Conservation (phyloP, 2,329 filamentous ascomycete genomes). For the Fusarium neocosmosporiellum region DNA sequence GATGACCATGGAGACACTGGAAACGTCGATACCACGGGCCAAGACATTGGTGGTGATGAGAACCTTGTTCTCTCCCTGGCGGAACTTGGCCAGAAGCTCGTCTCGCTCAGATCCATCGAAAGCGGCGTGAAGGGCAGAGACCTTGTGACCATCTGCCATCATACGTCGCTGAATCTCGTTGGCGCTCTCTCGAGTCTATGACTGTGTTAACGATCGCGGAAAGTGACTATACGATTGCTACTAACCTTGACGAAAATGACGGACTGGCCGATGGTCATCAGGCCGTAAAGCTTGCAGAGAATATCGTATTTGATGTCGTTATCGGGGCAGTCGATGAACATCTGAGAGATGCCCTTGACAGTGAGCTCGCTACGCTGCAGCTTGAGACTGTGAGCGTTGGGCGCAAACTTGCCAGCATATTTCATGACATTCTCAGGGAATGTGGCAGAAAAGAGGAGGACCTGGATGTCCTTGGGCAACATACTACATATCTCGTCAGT, state of each 20-base stretch:
- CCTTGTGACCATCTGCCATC: constrained; percentile 88
- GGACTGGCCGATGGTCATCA: constrained; percentile 96
- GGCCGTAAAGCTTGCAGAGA: constrained; percentile 91
- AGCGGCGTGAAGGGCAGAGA: constrained; percentile 88
- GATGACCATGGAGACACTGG: constrained; percentile 94
- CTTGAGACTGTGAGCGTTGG: constrained; percentile 86
- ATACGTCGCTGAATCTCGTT: constrained; percentile 87
- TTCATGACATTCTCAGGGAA: constrained; percentile 86
- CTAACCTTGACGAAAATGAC: constrained; percentile 96
- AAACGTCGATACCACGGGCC: constrained; percentile 93
- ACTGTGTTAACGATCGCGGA: constrained; percentile 25
- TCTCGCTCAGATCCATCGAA: constrained; percentile 89
- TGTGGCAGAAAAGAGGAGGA: constrained; percentile 95
- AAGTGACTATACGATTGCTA: neutral
- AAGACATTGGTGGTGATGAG: constrained; percentile 98
- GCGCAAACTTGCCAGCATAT: constrained; percentile 87
- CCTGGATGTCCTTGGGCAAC: constrained; percentile 80
- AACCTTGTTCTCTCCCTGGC: constrained; percentile 88
- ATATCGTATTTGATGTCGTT: constrained; percentile 88
- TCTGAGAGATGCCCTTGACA: constrained; percentile 96
- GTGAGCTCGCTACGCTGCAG: constrained; percentile 92
- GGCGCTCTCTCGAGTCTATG: constrained; percentile 85
- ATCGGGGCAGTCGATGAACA: constrained; percentile 92
- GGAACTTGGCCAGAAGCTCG: constrained; percentile 85
- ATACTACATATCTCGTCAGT: constrained; percentile 63